phyloP scores from a whole-genome alignment of 202 grass and related monocot genomes.

The Musa balbisiana region DNA sequence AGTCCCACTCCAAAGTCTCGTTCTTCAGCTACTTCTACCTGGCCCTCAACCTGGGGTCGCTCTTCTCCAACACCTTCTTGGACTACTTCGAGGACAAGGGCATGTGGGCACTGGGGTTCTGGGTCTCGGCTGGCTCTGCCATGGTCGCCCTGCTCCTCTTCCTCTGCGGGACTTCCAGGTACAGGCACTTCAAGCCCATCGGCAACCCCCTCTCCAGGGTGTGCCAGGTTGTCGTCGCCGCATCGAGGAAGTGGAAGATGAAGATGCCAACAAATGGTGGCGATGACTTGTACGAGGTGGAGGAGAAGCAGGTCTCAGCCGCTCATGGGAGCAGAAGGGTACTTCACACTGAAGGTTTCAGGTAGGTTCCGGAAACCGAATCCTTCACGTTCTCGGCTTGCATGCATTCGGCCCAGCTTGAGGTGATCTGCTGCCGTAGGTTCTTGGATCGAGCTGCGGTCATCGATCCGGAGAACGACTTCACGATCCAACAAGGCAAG shows the following conservation, averaged over 20 bases:
- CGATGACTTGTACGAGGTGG: background rate
- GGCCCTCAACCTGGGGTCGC: conserved; percentile 11
- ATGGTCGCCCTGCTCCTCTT: conserved; percentile 15
- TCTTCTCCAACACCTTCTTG: conserved; percentile 29
- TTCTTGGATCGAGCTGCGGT: conserved; percentile 18
- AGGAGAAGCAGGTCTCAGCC: background rate
- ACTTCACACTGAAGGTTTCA: conserved; percentile 23
- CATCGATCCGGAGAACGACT: conserved; percentile 3
- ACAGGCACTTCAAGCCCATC: conserved; percentile 21
- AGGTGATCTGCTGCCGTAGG: background rate
- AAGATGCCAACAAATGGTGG: background rate
- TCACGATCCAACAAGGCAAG: background rate
- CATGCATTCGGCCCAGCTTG: background rate
- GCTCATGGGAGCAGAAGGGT: conserved; percentile 2
- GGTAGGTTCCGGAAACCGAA: background rate
- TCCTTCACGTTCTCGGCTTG: background rate
- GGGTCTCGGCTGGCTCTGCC: conserved; percentile 14
- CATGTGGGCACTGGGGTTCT: conserved; percentile 28
- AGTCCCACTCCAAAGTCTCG: conserved; percentile 20
- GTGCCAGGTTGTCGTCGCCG: conserved; percentile 10
- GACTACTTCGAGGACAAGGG: conserved; percentile 29
- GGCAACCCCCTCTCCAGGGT: conserved; percentile 18
- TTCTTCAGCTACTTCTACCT: conserved; percentile 42
- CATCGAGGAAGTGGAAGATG: conserved; percentile 14
- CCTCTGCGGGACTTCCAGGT: conserved; percentile 21